Evolutionary conservation across 768 basidiomycete species (phyloP).

Genomic region (Krasilnikovozyma curviuscula): DNA sequence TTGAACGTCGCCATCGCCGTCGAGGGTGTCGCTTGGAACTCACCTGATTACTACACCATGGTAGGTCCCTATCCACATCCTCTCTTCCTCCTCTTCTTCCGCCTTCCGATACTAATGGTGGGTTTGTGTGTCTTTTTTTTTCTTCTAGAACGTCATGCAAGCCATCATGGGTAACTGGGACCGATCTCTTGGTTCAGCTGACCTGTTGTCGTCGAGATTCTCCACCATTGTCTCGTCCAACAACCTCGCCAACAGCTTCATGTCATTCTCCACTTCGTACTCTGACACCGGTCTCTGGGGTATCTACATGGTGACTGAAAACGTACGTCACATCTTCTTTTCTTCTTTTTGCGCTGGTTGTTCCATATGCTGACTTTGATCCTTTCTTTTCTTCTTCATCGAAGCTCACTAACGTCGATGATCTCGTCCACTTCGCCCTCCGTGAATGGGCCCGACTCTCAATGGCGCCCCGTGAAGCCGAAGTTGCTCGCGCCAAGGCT

Average conservation of each 20-base stretch:
- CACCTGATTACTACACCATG: slow-evolving; percentile 98
- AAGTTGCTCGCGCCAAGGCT: slow-evolving; percentile 94
- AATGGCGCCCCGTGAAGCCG: slow-evolving; percentile 56
- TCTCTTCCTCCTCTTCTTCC: neutral
- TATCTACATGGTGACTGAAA: slow-evolving; percentile 91
- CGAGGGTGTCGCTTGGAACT: slow-evolving; percentile 93
- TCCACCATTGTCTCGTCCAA: slow-evolving; percentile 75
- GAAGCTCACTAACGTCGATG: slow-evolving; percentile 62
- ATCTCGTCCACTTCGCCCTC: slow-evolving; percentile 80
- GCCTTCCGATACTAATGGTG: neutral
- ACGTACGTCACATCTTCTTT: slow-evolving; percentile 22
- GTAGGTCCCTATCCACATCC: slow-evolving; percentile 29
- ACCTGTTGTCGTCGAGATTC: slow-evolving; percentile 74
- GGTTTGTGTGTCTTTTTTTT: neutral
- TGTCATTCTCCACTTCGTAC: slow-evolving; percentile 97
- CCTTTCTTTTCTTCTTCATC: slow-evolving; percentile 15
- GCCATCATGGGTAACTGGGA: slow-evolving; percentile 99
- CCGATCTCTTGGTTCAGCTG: slow-evolving; percentile 73
- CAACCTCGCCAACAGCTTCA: slow-evolving; percentile 97
- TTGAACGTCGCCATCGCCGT: slow-evolving; percentile 92
- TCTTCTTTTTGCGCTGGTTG: neutral
- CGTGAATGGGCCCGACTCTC: slow-evolving; percentile 94
- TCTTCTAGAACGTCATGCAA: slow-evolving; percentile 47
- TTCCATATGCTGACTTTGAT: too few species aligned
- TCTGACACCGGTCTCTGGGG: slow-evolving; percentile 98